These are phyloP conservation scores for Cercophora scortea DNA, from an alignment of 495 filamentous ascomycete species.

Conservation along the genomic window DNA sequence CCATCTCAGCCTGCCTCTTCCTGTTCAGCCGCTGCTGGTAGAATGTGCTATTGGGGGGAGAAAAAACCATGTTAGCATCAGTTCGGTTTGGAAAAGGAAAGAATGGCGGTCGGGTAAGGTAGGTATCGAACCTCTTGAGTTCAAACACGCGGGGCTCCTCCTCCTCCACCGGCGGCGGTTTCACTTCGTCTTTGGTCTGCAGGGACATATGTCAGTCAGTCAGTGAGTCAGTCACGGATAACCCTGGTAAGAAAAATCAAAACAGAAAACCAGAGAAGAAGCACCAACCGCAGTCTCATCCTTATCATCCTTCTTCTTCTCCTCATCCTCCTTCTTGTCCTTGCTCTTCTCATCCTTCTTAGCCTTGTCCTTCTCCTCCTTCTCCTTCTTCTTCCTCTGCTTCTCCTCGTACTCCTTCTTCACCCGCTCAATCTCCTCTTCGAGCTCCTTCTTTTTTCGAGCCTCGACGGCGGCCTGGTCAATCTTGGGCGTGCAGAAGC, in stretches of 20 bases:
- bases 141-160: conserved; percentile 74
- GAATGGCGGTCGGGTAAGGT: not conserved
- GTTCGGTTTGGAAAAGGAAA: not conserved
- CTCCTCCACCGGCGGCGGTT: conserved; percentile 35
- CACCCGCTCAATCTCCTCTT: conserved; percentile 62
- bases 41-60: conserved; percentile 58
- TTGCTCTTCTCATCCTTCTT: conserved; percentile 46
- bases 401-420: conserved; percentile 76
- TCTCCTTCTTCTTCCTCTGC: conserved; percentile 51
- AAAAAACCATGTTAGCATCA: not conserved
- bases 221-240: conserved; percentile 37
- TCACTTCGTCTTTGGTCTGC: conserved; percentile 27
- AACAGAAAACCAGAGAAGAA: not conserved
- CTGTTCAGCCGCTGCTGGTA: conserved; percentile 78
- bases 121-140: conserved; percentile 62
- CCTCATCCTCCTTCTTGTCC: conserved; percentile 45
- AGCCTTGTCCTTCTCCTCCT: conserved; percentile 35
- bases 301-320: conserved; percentile 40
- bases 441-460: conserved; percentile 59
- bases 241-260: not conserved
- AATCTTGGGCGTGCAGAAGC: conserved; percentile 73
- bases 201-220: conserved; percentile 12
- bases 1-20: conserved; percentile 68
- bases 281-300: conserved; percentile 28
- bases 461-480: conserved; percentile 67